Conservation (phyloP, 371 early-diverging fungal species). For the Apophysomyces sp. region DNA sequence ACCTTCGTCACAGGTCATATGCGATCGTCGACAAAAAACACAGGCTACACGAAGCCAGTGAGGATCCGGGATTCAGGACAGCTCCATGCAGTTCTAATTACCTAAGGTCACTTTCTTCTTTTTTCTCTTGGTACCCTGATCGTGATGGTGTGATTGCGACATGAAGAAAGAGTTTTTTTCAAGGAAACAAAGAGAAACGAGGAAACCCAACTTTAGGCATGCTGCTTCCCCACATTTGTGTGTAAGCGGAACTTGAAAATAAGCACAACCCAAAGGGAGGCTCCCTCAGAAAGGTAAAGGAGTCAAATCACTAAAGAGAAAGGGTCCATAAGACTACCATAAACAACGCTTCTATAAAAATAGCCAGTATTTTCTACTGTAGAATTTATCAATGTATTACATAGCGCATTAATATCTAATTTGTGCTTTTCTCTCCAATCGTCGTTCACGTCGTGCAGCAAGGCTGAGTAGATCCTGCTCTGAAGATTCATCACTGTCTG, state of each 20-base stretch:
- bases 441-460: slow-evolving; percentile 4
- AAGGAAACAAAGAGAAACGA: background rate
- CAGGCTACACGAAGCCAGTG: slow-evolving; percentile 48
- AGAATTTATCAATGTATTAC: background rate
- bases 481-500: background rate
- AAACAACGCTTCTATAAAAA: background rate
- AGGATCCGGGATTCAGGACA: background rate
- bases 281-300: too few relatives aligned
- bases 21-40: slow-evolving; percentile 77
- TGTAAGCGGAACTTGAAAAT: background rate
- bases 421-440: slow-evolving; percentile 1
- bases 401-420: background rate
- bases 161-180: slow-evolving; percentile 7
- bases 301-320: too few relatives aligned
- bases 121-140: slow-evolving; percentile 9
- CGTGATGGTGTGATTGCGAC: slow-evolving; percentile 2
- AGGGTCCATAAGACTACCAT: too few relatives aligned
- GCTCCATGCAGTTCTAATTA: background rate
- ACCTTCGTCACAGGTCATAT: slow-evolving; percentile 81
- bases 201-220: background rate
- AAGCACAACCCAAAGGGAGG: too few relatives aligned
- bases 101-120: slow-evolving; percentile 17
- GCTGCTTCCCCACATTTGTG: slow-evolving; percentile 2
- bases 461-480: slow-evolving; percentile 9
- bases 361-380: background rate